A percentile compares a stretch with the other conserved stretches of the same genome.
Conservation (phyloP, 108 stramenopile species). For the Pseudonitzschia multistriata region DNA sequence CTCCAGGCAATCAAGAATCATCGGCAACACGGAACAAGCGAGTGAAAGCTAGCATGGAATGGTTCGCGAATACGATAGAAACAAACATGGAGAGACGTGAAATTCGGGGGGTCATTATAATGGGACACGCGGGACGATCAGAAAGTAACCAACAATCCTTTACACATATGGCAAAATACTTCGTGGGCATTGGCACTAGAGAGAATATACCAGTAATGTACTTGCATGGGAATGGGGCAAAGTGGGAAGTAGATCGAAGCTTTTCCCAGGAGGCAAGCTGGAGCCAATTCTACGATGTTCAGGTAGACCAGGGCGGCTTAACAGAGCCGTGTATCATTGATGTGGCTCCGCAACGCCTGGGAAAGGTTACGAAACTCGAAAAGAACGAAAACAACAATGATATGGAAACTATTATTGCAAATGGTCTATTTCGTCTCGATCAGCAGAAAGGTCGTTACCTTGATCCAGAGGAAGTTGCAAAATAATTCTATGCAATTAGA, state of each 20-base stretch:
- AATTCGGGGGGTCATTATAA: conserved; percentile 19
- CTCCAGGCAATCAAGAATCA: conserved; percentile 1
- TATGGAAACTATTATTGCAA: conserved; percentile 5
- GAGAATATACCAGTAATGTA: conserved; percentile 27
- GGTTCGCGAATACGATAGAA: conserved; percentile 3
- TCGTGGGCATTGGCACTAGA: background rate
- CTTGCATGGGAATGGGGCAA: conserved; percentile 29
- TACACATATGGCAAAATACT: conserved; percentile 3
- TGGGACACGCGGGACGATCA: conserved; percentile 27
- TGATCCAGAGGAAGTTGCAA: conserved; percentile 7
- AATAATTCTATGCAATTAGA: background rate
- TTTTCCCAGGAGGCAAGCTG: conserved; percentile 15
- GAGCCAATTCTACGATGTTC: conserved; percentile 15
- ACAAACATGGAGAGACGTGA: background rate
- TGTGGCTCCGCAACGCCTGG: conserved; percentile 11
- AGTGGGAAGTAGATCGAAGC: conserved; percentile 16
- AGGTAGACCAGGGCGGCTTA: conserved; percentile 15
- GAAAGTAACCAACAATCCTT: conserved; percentile 14
- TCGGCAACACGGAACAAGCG: background rate
- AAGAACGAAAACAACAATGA: background rate
- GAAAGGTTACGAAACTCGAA: background rate
- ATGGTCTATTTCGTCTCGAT: conserved; percentile 4
- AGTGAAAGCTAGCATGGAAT: conserved; percentile 11
- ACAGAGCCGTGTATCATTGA: conserved; percentile 23
- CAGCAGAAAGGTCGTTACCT: conserved; percentile 1